Percentiles rank a stretch among this genome's conserved stretches.
These are phyloP conservation scores for Ustilago esculenta DNA, from an alignment of 1,284 basidiomycete genomes.

Conservation along the genomic window DNA sequence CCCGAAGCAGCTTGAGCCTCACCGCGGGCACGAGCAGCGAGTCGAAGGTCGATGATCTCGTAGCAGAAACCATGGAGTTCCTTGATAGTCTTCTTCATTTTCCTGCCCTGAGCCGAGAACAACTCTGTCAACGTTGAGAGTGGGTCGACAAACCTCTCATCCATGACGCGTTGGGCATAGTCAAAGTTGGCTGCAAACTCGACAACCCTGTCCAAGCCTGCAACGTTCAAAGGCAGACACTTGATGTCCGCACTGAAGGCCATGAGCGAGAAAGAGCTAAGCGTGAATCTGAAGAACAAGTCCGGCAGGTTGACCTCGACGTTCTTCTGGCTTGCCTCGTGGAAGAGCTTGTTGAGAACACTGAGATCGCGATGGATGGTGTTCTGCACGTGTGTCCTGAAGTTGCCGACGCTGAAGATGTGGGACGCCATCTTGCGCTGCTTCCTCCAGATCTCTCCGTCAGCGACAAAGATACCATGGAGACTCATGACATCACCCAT, in stretches of 20 bases:
- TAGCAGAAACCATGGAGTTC: constrained; percentile 41
- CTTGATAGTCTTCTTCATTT: constrained; percentile 47
- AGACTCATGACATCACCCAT: constrained; percentile 50
- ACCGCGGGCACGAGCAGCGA: constrained; percentile 29
- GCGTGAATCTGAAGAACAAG: constrained; percentile 55
- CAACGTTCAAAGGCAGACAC: constrained; percentile 40
- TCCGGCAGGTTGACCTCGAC: constrained; percentile 48
- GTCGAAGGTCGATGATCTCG: constrained; percentile 50
- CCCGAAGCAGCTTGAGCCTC: constrained; percentile 33
- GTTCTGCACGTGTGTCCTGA: constrained; percentile 46
- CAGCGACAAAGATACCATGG: constrained; percentile 57
- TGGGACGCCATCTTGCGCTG: constrained; percentile 59
- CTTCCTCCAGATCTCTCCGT: constrained; percentile 58
- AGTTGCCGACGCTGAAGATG: constrained; percentile 57
- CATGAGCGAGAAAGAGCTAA: constrained; percentile 56
- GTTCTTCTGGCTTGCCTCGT: constrained; percentile 10
- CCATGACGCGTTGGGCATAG: constrained; percentile 60
- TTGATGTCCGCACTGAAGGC: constrained; percentile 47
- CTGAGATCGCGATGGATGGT: constrained; percentile 40
- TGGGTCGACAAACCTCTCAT: constrained; percentile 51
- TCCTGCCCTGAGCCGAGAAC: constrained; percentile 32
- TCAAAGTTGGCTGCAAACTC: constrained; percentile 65
- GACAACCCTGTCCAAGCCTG: constrained; percentile 52
- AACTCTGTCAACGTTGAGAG: constrained; percentile 46
- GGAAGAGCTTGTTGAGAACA: constrained; percentile 31